phyloP scores from a whole-genome alignment of 2,329 filamentous ascomycete species.

The Lasiodiplodia gonubiensis region DNA sequence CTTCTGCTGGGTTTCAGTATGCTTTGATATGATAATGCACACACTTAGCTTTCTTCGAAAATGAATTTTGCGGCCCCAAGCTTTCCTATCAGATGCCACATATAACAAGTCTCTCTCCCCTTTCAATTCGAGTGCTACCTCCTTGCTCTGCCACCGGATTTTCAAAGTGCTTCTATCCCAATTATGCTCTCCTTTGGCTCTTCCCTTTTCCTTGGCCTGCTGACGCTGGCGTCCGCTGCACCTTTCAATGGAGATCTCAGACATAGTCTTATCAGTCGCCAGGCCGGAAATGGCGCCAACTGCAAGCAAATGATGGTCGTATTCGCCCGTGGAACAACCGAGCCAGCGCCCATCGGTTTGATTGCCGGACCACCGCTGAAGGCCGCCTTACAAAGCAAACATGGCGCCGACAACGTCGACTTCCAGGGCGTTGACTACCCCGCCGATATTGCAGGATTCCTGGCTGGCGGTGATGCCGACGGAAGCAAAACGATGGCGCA shows the following conservation, averaged over 20 bases:
- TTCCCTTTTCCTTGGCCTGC: not conserved
- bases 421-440: slow-evolving; percentile 64
- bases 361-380: slow-evolving; percentile 60
- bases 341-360: slow-evolving; percentile 58
- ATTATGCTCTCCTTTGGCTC: not conserved
- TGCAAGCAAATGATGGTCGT: slow-evolving; percentile 55
- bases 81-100: not conserved
- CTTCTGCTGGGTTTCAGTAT: not conserved
- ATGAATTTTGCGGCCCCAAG: not conserved
- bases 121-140: too few species aligned
- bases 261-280: not conserved
- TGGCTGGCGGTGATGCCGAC: slow-evolving; percentile 47
- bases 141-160: not conserved
- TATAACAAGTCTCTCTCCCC: too few species aligned
- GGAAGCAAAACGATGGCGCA: slow-evolving; percentile 55
- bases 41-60: not conserved
- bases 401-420: slow-evolving; percentile 52
- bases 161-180: not conserved
- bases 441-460: slow-evolving; percentile 53
- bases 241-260: not conserved
- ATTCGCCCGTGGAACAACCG: slow-evolving; percentile 63
- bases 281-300: not conserved
- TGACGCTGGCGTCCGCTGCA: not conserved
- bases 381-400: slow-evolving; percentile 48
- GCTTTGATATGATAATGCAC: not conserved